Evolutionary conservation across 2,329 filamentous ascomycete species (phyloP).

Genomic region (Nemania diffusa): DNA sequence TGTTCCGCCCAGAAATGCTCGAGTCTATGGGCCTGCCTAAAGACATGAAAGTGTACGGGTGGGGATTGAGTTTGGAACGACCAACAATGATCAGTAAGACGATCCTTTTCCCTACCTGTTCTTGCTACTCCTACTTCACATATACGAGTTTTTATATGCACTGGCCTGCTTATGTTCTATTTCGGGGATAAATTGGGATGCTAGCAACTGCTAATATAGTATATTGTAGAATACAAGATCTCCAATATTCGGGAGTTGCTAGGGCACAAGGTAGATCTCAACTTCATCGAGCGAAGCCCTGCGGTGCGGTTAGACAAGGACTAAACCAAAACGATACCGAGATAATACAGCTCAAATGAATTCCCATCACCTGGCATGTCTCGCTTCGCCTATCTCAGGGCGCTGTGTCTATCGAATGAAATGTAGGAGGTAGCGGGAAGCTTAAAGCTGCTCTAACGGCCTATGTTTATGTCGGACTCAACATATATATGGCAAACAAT

Average conservation of each 20-base stretch:
- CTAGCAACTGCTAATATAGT: slow-evolving; percentile 7
- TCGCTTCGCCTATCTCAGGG: neutral
- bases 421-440: neutral
- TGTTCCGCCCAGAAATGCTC: slow-evolving; percentile 99
- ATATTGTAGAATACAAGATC: slow-evolving; percentile 25
- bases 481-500: neutral
- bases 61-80: slow-evolving; percentile 89
- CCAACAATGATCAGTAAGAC: slow-evolving; percentile 84
- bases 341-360: neutral
- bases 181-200: neutral
- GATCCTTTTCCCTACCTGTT: neutral
- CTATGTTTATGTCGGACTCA: neutral
- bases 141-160: too few relatives aligned
- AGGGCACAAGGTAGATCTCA: slow-evolving; percentile 38
- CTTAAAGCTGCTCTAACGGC: neutral
- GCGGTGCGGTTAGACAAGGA: slow-evolving; percentile 29
- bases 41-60: slow-evolving; percentile 93
- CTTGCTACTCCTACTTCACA: too few relatives aligned
- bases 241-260: slow-evolving; percentile 30
- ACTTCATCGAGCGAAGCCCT: slow-evolving; percentile 28
- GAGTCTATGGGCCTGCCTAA: slow-evolving; percentile 93
- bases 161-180: too few relatives aligned
- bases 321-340: neutral
- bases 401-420: neutral
- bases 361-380: neutral